Conservation (phyloP, 768 basidiomycete genomes). For the Cantharellus cinnabarinus region DNA sequence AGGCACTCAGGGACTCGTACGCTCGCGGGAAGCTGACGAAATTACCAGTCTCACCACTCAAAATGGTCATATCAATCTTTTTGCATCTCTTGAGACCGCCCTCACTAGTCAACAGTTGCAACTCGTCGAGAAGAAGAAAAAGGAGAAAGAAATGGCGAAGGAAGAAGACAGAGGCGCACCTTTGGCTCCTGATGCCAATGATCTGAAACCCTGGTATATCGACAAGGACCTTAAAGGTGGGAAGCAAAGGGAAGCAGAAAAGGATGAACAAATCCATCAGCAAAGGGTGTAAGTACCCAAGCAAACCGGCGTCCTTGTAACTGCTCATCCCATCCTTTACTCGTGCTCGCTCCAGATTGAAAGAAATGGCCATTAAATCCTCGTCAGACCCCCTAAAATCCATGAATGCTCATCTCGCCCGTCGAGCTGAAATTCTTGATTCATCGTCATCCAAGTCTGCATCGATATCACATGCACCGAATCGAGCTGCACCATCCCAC, state of each 20-base stretch:
- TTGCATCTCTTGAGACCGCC: conserved; percentile 63
- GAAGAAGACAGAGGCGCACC: conserved; percentile 54
- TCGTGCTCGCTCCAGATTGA: conserved; percentile 22
- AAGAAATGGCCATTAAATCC: conserved; percentile 42
- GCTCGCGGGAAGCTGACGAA: not conserved
- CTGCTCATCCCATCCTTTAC: not conserved
- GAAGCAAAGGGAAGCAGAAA: conserved; percentile 12
- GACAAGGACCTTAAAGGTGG: conserved; percentile 10
- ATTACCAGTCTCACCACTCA: conserved; percentile 3
- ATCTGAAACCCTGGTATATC: conserved; percentile 65
- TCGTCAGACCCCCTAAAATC: conserved; percentile 53
- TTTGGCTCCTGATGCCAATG: conserved; percentile 53
- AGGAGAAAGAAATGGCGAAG: conserved; percentile 4
- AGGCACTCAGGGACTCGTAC: not conserved
- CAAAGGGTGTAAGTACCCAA: conserved; percentile 17
- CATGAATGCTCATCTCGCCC: conserved; percentile 44
- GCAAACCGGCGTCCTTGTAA: not conserved
- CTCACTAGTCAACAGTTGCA: conserved; percentile 17
- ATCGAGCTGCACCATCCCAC: not conserved
- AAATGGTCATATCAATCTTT: conserved; percentile 63
- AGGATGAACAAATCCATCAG: conserved; percentile 16
- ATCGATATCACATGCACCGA: not conserved
- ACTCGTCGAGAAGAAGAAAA: conserved; percentile 10
- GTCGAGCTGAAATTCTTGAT: conserved; percentile 12
- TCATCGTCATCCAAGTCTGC: not conserved